Percentiles rank a stretch among this genome's conserved stretches.
Evolutionary conservation across 164 flowering plant species (phyloP).

Genomic region (Magnolia sinica): DNA sequence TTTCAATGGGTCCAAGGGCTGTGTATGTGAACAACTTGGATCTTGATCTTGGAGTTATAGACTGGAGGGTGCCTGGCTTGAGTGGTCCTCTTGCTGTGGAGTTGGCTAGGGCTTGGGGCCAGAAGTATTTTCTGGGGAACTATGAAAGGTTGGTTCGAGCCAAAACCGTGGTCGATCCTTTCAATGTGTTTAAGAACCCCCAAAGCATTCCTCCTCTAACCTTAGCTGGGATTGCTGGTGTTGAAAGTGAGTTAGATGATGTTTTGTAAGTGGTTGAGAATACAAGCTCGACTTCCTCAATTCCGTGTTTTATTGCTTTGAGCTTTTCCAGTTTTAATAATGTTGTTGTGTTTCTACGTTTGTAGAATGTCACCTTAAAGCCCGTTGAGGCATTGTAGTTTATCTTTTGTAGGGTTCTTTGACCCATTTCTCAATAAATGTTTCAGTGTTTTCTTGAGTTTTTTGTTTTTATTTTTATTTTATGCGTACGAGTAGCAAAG

Average conservation of each 20-base stretch:
- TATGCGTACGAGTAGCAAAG: too few species aligned
- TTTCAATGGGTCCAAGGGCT: conserved; percentile 13
- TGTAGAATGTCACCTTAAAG: too few species aligned
- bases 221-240: not conserved
- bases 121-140: conserved; percentile 11
- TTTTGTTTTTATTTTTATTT: too few species aligned
- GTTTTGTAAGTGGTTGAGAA: too few species aligned
- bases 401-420: too few species aligned
- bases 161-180: conserved; percentile 14
- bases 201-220: conserved; percentile 15
- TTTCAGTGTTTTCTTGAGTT: too few species aligned
- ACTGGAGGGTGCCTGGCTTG: not conserved
- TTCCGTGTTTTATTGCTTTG: too few species aligned
- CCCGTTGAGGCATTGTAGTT: too few species aligned
- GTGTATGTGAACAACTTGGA: conserved; percentile 14
- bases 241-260: not conserved
- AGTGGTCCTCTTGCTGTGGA: conserved; percentile 2
- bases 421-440: too few species aligned
- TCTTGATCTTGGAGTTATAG: conserved; percentile 9
- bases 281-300: too few species aligned
- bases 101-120: conserved; percentile 11
- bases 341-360: too few species aligned
- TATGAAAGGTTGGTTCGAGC: conserved; percentile 10
- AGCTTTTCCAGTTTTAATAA: too few species aligned
- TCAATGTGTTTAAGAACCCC: conserved; percentile 11